Evolutionary conservation across 1,284 basidiomycete species (phyloP).

Genomic region (Ganoderma multipileum): DNA sequence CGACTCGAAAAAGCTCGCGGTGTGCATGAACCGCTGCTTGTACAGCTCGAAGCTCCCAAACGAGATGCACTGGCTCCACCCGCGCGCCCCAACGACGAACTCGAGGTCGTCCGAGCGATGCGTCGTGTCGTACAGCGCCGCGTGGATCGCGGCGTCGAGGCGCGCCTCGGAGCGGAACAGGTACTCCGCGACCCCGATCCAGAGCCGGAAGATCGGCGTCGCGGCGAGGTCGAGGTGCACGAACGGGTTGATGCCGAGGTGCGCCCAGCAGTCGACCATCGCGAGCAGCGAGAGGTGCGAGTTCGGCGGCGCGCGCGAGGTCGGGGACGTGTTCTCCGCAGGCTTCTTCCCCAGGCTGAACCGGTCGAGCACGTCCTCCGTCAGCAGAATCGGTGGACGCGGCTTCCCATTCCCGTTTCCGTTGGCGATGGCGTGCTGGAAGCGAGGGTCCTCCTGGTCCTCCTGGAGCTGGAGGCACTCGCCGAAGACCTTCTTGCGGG

Average conservation of each 20-base stretch:
- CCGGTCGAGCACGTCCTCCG: slow-evolving; percentile 86
- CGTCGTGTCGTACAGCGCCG: slow-evolving; percentile 81
- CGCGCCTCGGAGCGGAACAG: slow-evolving; percentile 79
- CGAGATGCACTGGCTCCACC: slow-evolving; percentile 95
- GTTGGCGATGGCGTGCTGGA: slow-evolving; percentile 17
- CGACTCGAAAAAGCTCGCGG: slow-evolving; percentile 85
- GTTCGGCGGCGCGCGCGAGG: slow-evolving; percentile 58
- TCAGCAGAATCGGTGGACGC: slow-evolving; percentile 80
- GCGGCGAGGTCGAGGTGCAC: slow-evolving; percentile 93
- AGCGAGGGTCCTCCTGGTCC: not conserved
- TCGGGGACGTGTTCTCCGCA: slow-evolving; percentile 11
- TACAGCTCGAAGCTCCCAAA: slow-evolving; percentile 95
- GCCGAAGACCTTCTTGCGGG: slow-evolving; percentile 83
- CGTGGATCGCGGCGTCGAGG: slow-evolving; percentile 76
- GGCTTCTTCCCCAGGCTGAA: slow-evolving; percentile 78
- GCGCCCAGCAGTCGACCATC: slow-evolving; percentile 99
- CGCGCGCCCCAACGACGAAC: slow-evolving; percentile 94
- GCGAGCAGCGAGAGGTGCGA: slow-evolving; percentile 96
- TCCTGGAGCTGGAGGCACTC: slow-evolving; percentile 14
- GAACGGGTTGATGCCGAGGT: slow-evolving; percentile 88
- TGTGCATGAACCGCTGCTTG: slow-evolving; percentile 82
- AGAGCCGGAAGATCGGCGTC: slow-evolving; percentile 95
- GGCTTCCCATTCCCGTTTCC: slow-evolving; percentile 25
- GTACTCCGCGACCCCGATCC: slow-evolving; percentile 98
- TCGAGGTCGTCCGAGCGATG: slow-evolving; percentile 93